Percentiles rank a stretch among this genome's conserved stretches.
phyloP scores from a whole-genome alignment of 352 stramenopile genomes.

The Phytophthora tubulina region DNA sequence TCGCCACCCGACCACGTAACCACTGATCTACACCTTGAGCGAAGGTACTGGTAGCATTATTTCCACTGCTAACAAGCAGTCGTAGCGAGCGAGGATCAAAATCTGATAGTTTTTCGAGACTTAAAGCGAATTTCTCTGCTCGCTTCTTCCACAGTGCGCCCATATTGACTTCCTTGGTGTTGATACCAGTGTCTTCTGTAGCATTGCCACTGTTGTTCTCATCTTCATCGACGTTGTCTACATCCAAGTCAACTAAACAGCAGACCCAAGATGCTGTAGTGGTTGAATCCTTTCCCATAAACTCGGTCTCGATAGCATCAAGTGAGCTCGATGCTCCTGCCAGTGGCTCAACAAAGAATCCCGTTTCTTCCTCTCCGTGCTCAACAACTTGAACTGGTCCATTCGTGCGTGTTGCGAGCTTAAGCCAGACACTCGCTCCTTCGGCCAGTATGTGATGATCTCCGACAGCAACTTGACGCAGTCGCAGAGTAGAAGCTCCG shows the following conservation, averaged over 20 bases:
- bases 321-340: slow-evolving; percentile 35
- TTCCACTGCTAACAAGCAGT: slow-evolving; percentile 29
- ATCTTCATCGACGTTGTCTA: slow-evolving; percentile 61
- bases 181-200: slow-evolving; percentile 24
- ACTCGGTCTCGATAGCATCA: slow-evolving; percentile 35
- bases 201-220: slow-evolving; percentile 1
- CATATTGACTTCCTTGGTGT: slow-evolving; percentile 26
- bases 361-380: slow-evolving; percentile 25
- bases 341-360: slow-evolving; percentile 42
- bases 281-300: slow-evolving; percentile 15
- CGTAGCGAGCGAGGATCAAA: slow-evolving; percentile 33
- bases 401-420: slow-evolving; percentile 26
- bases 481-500: slow-evolving; percentile 34
- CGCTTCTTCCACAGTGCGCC: slow-evolving; percentile 34
- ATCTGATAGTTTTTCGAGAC: slow-evolving; percentile 26
- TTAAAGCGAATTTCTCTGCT: slow-evolving; percentile 30
- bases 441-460: slow-evolving; percentile 69
- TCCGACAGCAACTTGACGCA: slow-evolving; percentile 57
- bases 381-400: slow-evolving; percentile 14
- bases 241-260: slow-evolving; percentile 60
- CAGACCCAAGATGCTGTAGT: slow-evolving; percentile 23
- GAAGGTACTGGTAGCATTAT: slow-evolving; percentile 16
- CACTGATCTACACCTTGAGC: slow-evolving; percentile 38
- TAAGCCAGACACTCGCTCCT: slow-evolving; percentile 75
- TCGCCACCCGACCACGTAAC: slow-evolving; percentile 49